phyloP scores from a whole-genome alignment of 176 grass and related monocot genomes.

The Areca catechu region DNA sequence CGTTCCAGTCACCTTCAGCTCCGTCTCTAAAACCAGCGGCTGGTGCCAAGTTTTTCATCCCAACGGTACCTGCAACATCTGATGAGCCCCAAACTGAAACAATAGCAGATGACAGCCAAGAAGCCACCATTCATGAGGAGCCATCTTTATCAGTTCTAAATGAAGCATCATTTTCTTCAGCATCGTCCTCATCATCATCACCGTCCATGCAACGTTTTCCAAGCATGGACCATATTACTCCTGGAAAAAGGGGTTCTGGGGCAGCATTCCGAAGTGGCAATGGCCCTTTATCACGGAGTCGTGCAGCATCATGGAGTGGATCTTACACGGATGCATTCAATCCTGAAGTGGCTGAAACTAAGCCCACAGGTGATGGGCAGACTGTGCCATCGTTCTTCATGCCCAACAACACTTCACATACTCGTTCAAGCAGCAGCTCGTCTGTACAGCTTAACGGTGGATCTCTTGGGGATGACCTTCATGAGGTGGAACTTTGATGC shows the following conservation, averaged over 20 bases:
- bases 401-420: slow-evolving; percentile 26
- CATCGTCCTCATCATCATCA: slow-evolving; percentile 20
- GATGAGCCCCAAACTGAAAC: slow-evolving; percentile 33
- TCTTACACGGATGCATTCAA: slow-evolving; percentile 45
- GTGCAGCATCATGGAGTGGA: slow-evolving; percentile 82
- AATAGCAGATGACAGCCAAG: slow-evolving; percentile 30
- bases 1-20: slow-evolving; percentile 52
- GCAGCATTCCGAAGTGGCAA: slow-evolving; percentile 16
- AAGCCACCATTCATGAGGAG: slow-evolving; percentile 32
- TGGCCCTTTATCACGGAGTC: slow-evolving; percentile 35
- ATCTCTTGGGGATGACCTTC: slow-evolving; percentile 3
- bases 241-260: slow-evolving; percentile 22
- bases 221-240: slow-evolving; percentile 56
- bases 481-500: slow-evolving; percentile 7
- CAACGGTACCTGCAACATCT: slow-evolving; percentile 19
- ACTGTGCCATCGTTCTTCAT: slow-evolving; percentile 24
- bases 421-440: slow-evolving; percentile 36
- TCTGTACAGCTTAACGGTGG: not conserved
- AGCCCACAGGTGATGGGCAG: slow-evolving; percentile 11
- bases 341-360: slow-evolving; percentile 12
- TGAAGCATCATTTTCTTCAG: slow-evolving; percentile 44
- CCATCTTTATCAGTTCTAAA: slow-evolving; percentile 29
- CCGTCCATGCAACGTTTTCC: slow-evolving; percentile 59
- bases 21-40: slow-evolving; percentile 37
- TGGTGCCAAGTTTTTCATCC: slow-evolving; percentile 82